Percentiles rank a stretch among this genome's conserved stretches.
These are phyloP conservation scores for Epichloe aotearoae DNA, from an alignment of 2,329 filamentous ascomycete genomes.

Conservation along the genomic window DNA sequence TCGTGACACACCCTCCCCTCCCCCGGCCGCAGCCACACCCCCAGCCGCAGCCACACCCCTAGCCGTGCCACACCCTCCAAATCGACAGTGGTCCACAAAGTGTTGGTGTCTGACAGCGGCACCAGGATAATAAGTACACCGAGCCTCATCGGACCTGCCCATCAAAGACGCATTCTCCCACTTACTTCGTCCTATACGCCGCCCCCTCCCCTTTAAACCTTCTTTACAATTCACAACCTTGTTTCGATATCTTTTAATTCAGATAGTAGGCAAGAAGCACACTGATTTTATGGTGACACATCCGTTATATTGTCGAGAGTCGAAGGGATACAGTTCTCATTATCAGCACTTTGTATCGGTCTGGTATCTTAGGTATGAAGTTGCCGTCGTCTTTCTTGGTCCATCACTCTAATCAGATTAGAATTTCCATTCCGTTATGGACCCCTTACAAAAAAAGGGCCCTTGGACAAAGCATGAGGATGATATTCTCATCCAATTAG, in stretches of 20 bases:
- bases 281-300: neutral
- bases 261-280: neutral
- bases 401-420: neutral
- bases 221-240: neutral
- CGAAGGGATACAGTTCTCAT: neutral
- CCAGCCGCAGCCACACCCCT: neutral
- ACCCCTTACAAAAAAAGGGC: constrained; percentile 37
- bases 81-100: neutral
- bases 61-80: neutral
- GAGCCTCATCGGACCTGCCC: constrained; percentile 5
- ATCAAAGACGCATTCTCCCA: neutral
- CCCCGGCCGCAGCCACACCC: neutral
- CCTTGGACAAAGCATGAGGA: constrained; percentile 78
- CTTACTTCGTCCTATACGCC: constrained; percentile 2
- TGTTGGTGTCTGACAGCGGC: neutral
- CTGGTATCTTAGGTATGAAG: neutral
- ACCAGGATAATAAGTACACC: constrained; percentile 3
- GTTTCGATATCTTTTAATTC: neutral
- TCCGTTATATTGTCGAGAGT: neutral
- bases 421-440: neutral
- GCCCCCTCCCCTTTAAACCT: neutral
- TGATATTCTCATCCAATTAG: constrained; percentile 53
- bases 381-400: neutral
- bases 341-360: neutral
- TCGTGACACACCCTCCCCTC: neutral